Evolutionary conservation across 768 basidiomycete genomes (phyloP).

Genomic region (Amyloporia xantha): DNA sequence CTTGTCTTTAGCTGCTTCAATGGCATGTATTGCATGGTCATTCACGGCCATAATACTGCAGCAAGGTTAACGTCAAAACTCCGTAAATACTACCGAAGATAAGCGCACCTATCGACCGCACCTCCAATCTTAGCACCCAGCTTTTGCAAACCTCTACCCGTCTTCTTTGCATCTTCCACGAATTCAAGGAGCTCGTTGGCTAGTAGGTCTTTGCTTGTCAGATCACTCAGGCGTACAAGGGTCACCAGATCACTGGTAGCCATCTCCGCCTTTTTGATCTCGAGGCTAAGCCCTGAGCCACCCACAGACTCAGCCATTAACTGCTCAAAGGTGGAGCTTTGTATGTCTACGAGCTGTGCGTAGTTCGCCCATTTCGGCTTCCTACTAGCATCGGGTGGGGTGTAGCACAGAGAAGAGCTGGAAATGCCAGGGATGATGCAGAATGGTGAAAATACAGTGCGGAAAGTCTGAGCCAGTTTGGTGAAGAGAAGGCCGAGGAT

Average conservation of each 20-base stretch:
- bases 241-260: slow-evolving; percentile 63
- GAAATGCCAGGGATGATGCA: slow-evolving; percentile 60
- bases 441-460: slow-evolving; percentile 45
- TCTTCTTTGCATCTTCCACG: slow-evolving; percentile 52
- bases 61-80: neutral
- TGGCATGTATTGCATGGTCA: slow-evolving; percentile 57
- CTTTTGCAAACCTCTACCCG: slow-evolving; percentile 53
- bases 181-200: slow-evolving; percentile 48
- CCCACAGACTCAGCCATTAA: slow-evolving; percentile 54
- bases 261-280: slow-evolving; percentile 74
- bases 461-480: slow-evolving; percentile 37
- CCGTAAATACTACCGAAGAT: neutral
- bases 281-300: slow-evolving; percentile 52
- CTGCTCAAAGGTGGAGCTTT: slow-evolving; percentile 56
- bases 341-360: slow-evolving; percentile 50
- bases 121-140: slow-evolving; percentile 64
- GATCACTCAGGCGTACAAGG: slow-evolving; percentile 55
- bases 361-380: slow-evolving; percentile 50
- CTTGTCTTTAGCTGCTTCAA: slow-evolving; percentile 32
- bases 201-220: slow-evolving; percentile 53
- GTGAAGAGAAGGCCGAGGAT: slow-evolving; percentile 40
- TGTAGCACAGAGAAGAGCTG: slow-evolving; percentile 36
- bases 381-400: slow-evolving; percentile 2
- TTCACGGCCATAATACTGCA: slow-evolving; percentile 68
- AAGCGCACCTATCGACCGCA: slow-evolving; percentile 61